phyloP scores from a whole-genome alignment of 176 grass and related monocot genomes.

The Oryza rufipogon region DNA sequence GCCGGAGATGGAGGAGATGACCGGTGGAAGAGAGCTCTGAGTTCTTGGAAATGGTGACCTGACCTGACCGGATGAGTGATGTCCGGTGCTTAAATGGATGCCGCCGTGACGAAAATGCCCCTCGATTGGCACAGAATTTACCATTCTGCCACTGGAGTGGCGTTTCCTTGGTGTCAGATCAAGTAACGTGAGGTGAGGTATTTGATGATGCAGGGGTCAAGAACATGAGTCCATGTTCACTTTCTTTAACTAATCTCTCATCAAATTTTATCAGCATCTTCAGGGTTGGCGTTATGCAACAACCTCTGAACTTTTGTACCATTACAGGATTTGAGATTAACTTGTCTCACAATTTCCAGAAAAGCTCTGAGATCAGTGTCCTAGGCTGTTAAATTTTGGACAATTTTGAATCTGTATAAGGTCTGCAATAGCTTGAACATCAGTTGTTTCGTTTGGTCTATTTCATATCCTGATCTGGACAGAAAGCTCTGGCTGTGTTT shows the following conservation, averaged over 20 bases:
- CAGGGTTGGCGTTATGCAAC: neutral
- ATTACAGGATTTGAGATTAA: neutral
- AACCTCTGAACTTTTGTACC: neutral
- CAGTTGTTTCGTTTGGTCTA: too few species aligned
- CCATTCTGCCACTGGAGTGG: conserved; percentile 23
- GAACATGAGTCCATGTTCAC: conserved; percentile 39
- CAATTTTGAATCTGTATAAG: neutral
- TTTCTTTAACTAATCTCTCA: neutral
- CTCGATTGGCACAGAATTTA: neutral
- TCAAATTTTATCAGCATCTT: conserved; percentile 1
- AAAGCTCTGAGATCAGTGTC: neutral
- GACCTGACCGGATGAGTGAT: neutral
- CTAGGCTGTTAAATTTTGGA: neutral
- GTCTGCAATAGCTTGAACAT: neutral
- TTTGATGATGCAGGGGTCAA: conserved; percentile 34
- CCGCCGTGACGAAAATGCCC: neutral
- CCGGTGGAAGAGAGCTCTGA: neutral
- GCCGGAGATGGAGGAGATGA: neutral
- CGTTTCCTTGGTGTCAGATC: conserved; percentile 25
- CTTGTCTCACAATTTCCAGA: neutral
- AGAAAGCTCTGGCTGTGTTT: too few species aligned
- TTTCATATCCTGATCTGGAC: neutral
- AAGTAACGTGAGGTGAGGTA: conserved; percentile 33
- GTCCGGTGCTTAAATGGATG: conserved; percentile 34
- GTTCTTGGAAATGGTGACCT: neutral